Percentiles rank a stretch among this genome's conserved stretches.
phyloP scores from a whole-genome alignment of 805 yeast species.

The Pichia deserticola region DNA sequence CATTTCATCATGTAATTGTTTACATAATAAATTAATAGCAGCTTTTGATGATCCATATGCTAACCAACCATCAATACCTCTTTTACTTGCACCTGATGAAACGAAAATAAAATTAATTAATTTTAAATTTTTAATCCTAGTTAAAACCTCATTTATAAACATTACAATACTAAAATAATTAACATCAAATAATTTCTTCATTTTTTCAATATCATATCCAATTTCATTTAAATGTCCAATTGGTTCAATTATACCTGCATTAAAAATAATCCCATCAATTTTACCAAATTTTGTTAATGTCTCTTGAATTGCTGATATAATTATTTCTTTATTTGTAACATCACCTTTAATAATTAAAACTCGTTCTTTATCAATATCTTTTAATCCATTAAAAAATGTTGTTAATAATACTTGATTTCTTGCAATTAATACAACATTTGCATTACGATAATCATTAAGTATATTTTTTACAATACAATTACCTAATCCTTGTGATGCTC shows the following conservation, averaged over 20 bases:
- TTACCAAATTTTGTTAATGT: slow-evolving; percentile 47
- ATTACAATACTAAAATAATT: slow-evolving; percentile 72
- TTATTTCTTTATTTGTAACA: slow-evolving; percentile 37
- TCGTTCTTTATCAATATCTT: slow-evolving; percentile 39
- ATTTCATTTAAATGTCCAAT: slow-evolving; percentile 45
- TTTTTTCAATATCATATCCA: slow-evolving; percentile 42
- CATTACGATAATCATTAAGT: slow-evolving; percentile 29
- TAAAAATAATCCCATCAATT: slow-evolving; percentile 60
- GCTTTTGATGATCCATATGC: slow-evolving; percentile 93
- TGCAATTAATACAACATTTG: slow-evolving; percentile 61
- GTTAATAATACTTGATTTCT: slow-evolving; percentile 46
- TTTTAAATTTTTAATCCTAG: slow-evolving; percentile 38
- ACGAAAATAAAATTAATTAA: slow-evolving; percentile 48
- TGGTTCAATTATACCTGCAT: slow-evolving; percentile 82
- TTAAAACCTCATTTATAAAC: slow-evolving; percentile 46
- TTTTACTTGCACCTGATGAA: slow-evolving; percentile 80
- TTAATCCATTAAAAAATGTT: slow-evolving; percentile 27
- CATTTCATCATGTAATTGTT: slow-evolving; percentile 64
- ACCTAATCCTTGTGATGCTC: slow-evolving; percentile 79
- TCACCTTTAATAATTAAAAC: slow-evolving; percentile 55
- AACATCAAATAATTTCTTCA: slow-evolving; percentile 64
- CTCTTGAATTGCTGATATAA: slow-evolving; percentile 32
- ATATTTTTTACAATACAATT: slow-evolving; percentile 54
- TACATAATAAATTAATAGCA: slow-evolving; percentile 72
- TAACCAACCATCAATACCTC: slow-evolving; percentile 69